Percentiles rank a stretch among this genome's conserved stretches.
Evolutionary conservation across 306 rosid species (phyloP).

Genomic region (Arachis hypogaea): DNA sequence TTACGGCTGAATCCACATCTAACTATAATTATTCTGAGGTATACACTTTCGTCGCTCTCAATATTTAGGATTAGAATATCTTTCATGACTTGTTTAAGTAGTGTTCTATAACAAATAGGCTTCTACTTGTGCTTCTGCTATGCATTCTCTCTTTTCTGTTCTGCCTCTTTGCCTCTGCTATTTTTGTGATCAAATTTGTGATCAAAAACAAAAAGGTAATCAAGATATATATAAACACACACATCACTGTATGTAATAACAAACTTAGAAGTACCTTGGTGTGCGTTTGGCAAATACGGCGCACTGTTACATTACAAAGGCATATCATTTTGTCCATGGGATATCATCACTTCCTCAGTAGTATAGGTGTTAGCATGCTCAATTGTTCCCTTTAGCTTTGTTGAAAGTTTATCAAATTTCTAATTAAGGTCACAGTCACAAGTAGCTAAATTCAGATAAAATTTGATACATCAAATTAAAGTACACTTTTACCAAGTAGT

Average conservation of each 20-base stretch:
- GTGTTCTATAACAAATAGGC: too few relatives aligned
- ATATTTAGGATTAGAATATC: not conserved
- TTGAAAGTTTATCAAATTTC: conserved; percentile 41
- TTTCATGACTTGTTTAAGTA: too few relatives aligned
- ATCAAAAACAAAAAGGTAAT: too few relatives aligned
- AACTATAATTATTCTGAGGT: not conserved
- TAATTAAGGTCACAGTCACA: conserved; percentile 25
- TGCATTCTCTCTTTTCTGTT: not conserved
- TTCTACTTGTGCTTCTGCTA: too few relatives aligned
- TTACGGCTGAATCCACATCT: not conserved
- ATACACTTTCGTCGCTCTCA: not conserved
- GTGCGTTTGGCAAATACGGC: not conserved
- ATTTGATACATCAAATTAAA: not conserved
- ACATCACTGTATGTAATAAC: too few relatives aligned
- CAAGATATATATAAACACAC: too few relatives aligned
- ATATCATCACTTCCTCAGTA: not conserved
- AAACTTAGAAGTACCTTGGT: conserved; percentile 40
- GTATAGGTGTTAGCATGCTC: conserved; percentile 43
- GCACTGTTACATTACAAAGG: not conserved
- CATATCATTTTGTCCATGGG: not conserved
- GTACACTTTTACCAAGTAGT: not conserved
- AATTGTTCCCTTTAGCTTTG: conserved; percentile 34
- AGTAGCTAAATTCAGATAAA: not conserved
- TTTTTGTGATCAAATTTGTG: too few relatives aligned
- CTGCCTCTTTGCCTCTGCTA: too few relatives aligned